Base-by-base conservation (phyloP, 352 stramenopile genomes). In the Peronospora belbahrii region DNA sequence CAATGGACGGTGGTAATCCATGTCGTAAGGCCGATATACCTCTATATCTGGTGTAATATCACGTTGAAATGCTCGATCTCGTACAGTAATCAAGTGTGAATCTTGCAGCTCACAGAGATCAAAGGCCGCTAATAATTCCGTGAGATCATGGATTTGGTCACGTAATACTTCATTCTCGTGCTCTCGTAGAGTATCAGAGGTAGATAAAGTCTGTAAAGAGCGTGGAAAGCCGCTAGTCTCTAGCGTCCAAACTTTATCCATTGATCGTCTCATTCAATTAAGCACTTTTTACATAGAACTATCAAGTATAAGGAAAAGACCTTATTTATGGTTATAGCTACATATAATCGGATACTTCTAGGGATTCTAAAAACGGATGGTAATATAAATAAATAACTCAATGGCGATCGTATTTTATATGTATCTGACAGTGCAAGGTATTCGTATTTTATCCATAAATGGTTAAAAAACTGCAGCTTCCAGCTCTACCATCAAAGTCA, bases 391-490 rank as follows among this genome's bases (percentile, higher is more conserved):
- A n/a, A n/a, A n/a, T n/a, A n/a, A n/a, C n/a, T n/a, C n/a, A n/a
- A n/a, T n/a, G n/a, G n/a, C n/a, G n/a, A n/a, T n/a, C n/a, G n/a
- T n/a, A n/a, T n/a, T n/a, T n/a, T n/a, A n/a, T n/a, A n/a, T n/a
- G n/a, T n/a, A n/a, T n/a, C n/a, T n/a, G n/a, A n/a, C n/a, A n/a
- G 23, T 27, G 7, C 23, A 8, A 27, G 23, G 7, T 27, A 27
- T 27, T 27, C 23, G 23, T 27, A 27, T 8, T 27, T 27, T 7
- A 27, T 27, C 23, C 32, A 9, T 4, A 4, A 40, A 64, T 79
- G 69, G 47, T 48, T 43, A 72, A 74, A 46, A 80, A 70, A 54
- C 54, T 80, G 52, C 50, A 76, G 57, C 61, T 81, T 43, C 59
- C 48, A 24, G 74, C 65, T 57, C 50, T 81, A 31, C 43, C 65